Evolutionary conservation across 2,329 filamentous ascomycete genomes (phyloP), one percentile per base, ranked within the genome.

Genomic region (Phyllosticta citrichinensis): DNA sequence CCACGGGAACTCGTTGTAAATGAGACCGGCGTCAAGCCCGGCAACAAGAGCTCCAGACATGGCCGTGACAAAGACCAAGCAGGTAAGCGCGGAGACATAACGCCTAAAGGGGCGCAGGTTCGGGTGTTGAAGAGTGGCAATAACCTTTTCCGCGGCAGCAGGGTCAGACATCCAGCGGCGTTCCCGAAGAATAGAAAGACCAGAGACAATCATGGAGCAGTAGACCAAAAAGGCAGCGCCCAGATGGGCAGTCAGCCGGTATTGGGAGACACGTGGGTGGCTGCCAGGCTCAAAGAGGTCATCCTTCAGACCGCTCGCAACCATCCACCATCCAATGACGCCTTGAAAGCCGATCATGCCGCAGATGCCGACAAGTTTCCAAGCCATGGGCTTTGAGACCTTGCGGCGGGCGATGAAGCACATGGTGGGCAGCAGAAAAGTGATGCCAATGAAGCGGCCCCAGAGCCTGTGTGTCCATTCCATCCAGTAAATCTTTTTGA

Each of bases 401-500:
- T 85, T 84, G 65, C 88, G 85, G 52, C 88, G 86, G 20, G 87
- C 86, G 70, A 97, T 83, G 71, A 97, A 95, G 80, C 96, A 97
- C 61, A 87, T 75, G 8, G 93, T 89, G 1, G 94, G 94, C 1
- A 97, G 71, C 55, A 96, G 85, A 74, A 97, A 97, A 57, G 90
- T 88, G 64, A 97, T 75, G 62, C 94, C 94, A 62, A 99, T 89
- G 67, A 96, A 81, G 65, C 94, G 87, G 54, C 94, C 94, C 92
- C 94, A 97, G 60, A 97, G 81, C 30, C 94, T 85, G 75, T 99
- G 94, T 52, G 87, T 86, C 94, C 94, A 99, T 80, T 99, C 94
- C 94, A 97, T 97, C 75, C 88, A 99, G 82, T 97, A 99, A 66
- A 99, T 99, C 73, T 94, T 88, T 76, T 97, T 97, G 79, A 97